These are phyloP conservation scores for Amauroascus verrucosus DNA, from an alignment of 2,329 filamentous ascomycete species.

Conservation along the genomic window DNA sequence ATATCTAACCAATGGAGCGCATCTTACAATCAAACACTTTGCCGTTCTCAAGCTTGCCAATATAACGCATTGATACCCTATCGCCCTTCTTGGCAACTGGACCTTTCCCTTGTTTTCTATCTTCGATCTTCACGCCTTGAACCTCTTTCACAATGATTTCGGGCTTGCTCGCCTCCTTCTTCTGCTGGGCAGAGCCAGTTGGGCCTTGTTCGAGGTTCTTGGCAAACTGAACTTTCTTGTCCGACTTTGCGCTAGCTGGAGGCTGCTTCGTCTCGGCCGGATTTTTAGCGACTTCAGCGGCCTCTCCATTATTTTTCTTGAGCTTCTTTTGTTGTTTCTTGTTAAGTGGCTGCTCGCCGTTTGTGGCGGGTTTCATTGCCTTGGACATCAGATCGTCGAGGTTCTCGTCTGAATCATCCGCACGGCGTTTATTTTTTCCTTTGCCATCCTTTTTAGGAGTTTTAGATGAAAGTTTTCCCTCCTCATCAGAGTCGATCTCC, in stretches of 20 bases:
- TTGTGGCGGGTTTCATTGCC: slow-evolving; percentile 44
- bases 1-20: background rate
- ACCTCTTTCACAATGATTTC: slow-evolving; percentile 58
- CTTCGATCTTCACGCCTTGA: slow-evolving; percentile 83
- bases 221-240: slow-evolving; percentile 98
- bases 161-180: slow-evolving; percentile 39
- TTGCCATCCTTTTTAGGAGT: slow-evolving; percentile 40
- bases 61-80: slow-evolving; percentile 89
- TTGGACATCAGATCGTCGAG: slow-evolving; percentile 83
- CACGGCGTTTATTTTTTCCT: slow-evolving; percentile 89
- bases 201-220: slow-evolving; percentile 98
- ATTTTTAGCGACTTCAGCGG: slow-evolving; percentile 48
- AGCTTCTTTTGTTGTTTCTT: slow-evolving; percentile 98
- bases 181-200: slow-evolving; percentile 54
- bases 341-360: slow-evolving; percentile 65
- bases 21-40: slow-evolving; percentile 86
- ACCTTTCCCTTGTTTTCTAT: slow-evolving; percentile 84
- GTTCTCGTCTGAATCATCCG: slow-evolving; percentile 53
- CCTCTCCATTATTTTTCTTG: slow-evolving; percentile 97
- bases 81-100: slow-evolving; percentile 81
- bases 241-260: slow-evolving; percentile 47
- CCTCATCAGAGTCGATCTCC: slow-evolving; percentile 71
- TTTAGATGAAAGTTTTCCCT: slow-evolving; percentile 49
- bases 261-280: slow-evolving; percentile 50
- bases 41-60: slow-evolving; percentile 88